A percentile compares a stretch with the other conserved stretches of the same genome.
These are phyloP conservation scores for Butyriboletus regius DNA, from an alignment of 1,284 basidiomycete species.

Conservation along the genomic window DNA sequence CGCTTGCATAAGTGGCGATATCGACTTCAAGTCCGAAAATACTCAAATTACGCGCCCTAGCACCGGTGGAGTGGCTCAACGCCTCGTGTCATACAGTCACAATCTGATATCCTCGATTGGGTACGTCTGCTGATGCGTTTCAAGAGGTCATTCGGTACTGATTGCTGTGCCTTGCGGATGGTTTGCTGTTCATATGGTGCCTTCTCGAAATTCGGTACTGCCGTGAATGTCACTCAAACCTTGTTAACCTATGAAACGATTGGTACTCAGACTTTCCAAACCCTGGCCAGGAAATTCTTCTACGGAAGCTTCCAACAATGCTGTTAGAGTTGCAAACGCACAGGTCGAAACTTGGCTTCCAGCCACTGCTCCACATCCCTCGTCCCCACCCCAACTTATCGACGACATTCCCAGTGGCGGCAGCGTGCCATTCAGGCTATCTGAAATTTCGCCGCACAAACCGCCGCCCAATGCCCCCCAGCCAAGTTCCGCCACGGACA, in stretches of 20 bases:
- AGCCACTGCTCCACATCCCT: not conserved
- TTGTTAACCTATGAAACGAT: slow-evolving; percentile 14
- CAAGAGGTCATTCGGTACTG: slow-evolving; percentile 17
- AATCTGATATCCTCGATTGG: slow-evolving; percentile 31
- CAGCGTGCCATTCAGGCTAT: slow-evolving; percentile 37
- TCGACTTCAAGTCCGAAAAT: slow-evolving; percentile 11
- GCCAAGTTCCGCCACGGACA: slow-evolving; percentile 4
- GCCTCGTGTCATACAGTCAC: slow-evolving; percentile 33
- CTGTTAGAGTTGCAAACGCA: slow-evolving; percentile 7
- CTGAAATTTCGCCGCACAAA: slow-evolving; percentile 48
- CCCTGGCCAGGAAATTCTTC: slow-evolving; percentile 11
- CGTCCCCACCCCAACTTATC: not conserved
- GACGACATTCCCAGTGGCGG: slow-evolving; percentile 9
- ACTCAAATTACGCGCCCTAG: slow-evolving; percentile 7
- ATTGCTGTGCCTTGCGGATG: slow-evolving; percentile 22
- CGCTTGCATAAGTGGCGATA: slow-evolving; percentile 19
- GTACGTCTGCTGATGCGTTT: slow-evolving; percentile 24
- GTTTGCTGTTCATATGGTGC: slow-evolving; percentile 12
- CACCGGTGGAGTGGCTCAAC: slow-evolving; percentile 22
- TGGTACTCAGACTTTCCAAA: slow-evolving; percentile 29
- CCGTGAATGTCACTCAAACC: slow-evolving; percentile 25
- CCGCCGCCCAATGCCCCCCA: slow-evolving; percentile 5
- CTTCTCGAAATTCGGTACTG: slow-evolving; percentile 16
- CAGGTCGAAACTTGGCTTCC: slow-evolving; percentile 5
- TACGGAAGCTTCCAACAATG: slow-evolving; percentile 6